Evolutionary conservation across 2,329 filamentous ascomycete species (phyloP).

Genomic region (Raffaelea arxii): DNA sequence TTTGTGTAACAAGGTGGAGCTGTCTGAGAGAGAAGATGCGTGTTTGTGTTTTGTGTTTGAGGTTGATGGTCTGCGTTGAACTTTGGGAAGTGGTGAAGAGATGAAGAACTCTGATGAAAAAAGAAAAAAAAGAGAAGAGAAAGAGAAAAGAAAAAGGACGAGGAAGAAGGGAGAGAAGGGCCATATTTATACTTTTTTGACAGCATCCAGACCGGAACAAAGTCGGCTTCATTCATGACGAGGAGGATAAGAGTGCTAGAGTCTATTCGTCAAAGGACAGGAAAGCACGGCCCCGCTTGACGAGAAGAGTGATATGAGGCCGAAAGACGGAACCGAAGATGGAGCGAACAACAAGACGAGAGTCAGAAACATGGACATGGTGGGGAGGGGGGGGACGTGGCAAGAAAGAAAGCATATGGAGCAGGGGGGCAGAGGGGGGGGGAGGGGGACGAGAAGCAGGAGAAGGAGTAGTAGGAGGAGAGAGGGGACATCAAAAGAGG

Average conservation of each 20-base stretch:
- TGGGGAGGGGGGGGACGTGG: constrained; percentile 1
- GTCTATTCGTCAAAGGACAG: constrained; percentile 31
- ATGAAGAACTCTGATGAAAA: constrained; percentile 28
- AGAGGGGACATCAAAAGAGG: neutral
- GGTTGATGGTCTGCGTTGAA: neutral
- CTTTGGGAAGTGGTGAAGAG: constrained; percentile 4
- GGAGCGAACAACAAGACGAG: constrained; percentile 5
- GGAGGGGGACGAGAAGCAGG: neutral
- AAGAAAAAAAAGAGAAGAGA: constrained; percentile 45
- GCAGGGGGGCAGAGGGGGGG: neutral
- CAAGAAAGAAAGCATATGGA: neutral
- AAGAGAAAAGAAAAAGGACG: constrained; percentile 39
- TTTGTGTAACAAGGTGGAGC: too few relatives aligned
- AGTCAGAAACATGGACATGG: constrained; percentile 6
- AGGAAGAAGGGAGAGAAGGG: constrained; percentile 35
- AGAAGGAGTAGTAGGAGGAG: neutral
- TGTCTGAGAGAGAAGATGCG: too few relatives aligned
- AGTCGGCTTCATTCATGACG: constrained; percentile 22
- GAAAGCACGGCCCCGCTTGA: constrained; percentile 30
- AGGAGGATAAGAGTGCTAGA: constrained; percentile 31
- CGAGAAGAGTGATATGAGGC: constrained; percentile 18
- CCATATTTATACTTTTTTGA: constrained; percentile 56
- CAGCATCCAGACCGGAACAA: constrained; percentile 24
- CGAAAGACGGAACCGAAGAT: constrained; percentile 16
- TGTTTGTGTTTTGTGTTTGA: constrained; percentile 13